Base-by-base conservation (phyloP, 768 basidiomycete species). In the Mycena capillaripes region DNA sequence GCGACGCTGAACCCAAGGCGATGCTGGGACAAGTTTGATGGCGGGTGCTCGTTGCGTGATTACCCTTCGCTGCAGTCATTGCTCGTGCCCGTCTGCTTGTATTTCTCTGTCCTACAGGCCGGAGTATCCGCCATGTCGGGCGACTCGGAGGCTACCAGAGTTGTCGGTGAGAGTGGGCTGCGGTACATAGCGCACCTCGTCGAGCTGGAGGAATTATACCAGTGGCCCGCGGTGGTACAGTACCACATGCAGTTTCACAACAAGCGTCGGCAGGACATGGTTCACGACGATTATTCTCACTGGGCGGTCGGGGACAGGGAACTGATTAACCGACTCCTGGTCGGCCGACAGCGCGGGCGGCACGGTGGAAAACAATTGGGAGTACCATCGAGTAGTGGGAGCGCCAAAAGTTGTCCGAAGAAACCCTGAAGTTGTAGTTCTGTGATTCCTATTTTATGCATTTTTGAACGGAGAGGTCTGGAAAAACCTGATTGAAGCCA, bases 231-330 rank as follows among this genome's bases (percentile, higher is more conserved):
- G 8, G 70, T 71, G 9, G 36, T 71, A 27, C 34, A 61, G 32
- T 71, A 71, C 64, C 70, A 71, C 52, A 46, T 71, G 65, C 50
- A 46, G 19, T 66, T 71, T 65, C 70, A 71, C 53, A 27, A 62
- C 16, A 34, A 55, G 40, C 70, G 50, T 9, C 64, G 59, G 14
- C 29, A 53, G 19, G 48, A 60, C 16, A 71, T 71, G 70, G 29
- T 27, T 21, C 29, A 17, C 10, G 59, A 64, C 16, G 70, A 71
- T 7, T 71, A 61, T 30, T 44, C 48, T 8, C 29, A 42, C n/a
- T 71, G 70, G 70, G 38, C 8, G 48, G 57, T 71, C 6, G 58
- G n/a, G 5, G 70, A 71, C 59, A 44, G 6, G 34, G 65, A 66
- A 14, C 11, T 69, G 25, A 52, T 61, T 10, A 32, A 53, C 3